Evolutionary conservation across 352 stramenopile genomes (phyloP), one percentile per base, ranked within the genome.

Genomic region (Pythium dissimile): DNA sequence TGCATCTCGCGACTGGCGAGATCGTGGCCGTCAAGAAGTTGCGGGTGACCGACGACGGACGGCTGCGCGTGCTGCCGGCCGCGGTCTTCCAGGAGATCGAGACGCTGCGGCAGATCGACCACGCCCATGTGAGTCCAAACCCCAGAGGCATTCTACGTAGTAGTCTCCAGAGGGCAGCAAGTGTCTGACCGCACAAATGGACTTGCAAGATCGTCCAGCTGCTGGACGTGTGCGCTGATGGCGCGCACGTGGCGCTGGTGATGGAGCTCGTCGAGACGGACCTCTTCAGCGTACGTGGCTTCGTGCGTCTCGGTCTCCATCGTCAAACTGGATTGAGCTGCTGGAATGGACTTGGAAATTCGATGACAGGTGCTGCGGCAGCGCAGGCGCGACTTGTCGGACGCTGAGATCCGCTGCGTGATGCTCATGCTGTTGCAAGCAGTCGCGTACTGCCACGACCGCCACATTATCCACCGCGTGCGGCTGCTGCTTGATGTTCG

Each of bases 11-110:
- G 42, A 72, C 74, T 0, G 75, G 73, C 13, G 46, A 72, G 9
- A 43, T 85, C 38, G 49, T 73, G 54, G 83, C 80, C 8, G 67
- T 86, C 61, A 92, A 92, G 65, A 62, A 73, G 11, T 54, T 92
- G 30, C 71, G 76, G 16, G 43, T 89, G 35, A 68, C 58, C 51
- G 77, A 89, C 50, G 65, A 79, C 34, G 75, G 64, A 11, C 62
- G 59, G 15, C 65, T 87, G 47, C 54, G 54, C 20, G 66, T 79
- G 48, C 62, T 92, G 6, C 80, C 80, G 8, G 74, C 72, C 11
- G 53, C 66, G 27, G 73, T 83, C 23, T 89, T 91, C 67, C 78
- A 89, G 47, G 83, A 90, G 63, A 86, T 91, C 51, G 75, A 93
- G 58, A 67, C 75, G 28, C 67, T 91, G 71, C 77, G 80, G 1